Evolutionary conservation across 306 rosid species (phyloP).

Genomic region (Argentina anserina): DNA sequence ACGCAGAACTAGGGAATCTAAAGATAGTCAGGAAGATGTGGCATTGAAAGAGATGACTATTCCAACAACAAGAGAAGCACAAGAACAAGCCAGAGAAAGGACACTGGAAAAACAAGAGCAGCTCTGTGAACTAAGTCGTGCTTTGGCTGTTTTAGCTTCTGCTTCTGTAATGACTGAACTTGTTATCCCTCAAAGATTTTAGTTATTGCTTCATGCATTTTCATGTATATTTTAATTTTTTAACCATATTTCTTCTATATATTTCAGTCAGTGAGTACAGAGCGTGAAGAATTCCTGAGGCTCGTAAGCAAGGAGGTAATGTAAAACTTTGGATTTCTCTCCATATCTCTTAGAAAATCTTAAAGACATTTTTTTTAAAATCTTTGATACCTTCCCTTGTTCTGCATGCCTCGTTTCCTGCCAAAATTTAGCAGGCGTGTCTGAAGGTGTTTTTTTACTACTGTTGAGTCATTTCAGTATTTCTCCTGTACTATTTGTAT

Average conservation of each 20-base stretch:
- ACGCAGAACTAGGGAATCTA: constrained; percentile 53
- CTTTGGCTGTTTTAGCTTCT: constrained; percentile 92
- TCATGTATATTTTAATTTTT: background rate
- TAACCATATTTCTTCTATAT: constrained; percentile 15
- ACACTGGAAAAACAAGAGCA: constrained; percentile 79
- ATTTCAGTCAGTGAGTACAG: constrained; percentile 86
- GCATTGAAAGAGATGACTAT: constrained; percentile 71
- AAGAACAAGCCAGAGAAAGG: constrained; percentile 60
- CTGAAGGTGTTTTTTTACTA: background rate
- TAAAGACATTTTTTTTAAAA: background rate
- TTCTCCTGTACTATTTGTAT: too few species aligned
- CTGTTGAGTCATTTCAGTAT: background rate
- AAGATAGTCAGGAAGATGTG: constrained; percentile 52
- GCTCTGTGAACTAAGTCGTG: constrained; percentile 86
- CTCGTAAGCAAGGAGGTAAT: constrained; percentile 94
- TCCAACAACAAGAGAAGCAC: constrained; percentile 76
- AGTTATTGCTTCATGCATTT: background rate
- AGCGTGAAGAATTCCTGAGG: constrained; percentile 88
- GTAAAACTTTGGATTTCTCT: background rate
- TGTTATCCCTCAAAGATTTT: constrained; percentile 12
- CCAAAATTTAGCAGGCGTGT: background rate
- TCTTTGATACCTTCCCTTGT: constrained; percentile 4
- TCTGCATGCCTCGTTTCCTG: too few species aligned
- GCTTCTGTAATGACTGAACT: constrained; percentile 77
- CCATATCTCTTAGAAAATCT: background rate